Base-by-base conservation (phyloP, 1,139 yeast genomes). In the Scheffersomyces parashehatae region DNA sequence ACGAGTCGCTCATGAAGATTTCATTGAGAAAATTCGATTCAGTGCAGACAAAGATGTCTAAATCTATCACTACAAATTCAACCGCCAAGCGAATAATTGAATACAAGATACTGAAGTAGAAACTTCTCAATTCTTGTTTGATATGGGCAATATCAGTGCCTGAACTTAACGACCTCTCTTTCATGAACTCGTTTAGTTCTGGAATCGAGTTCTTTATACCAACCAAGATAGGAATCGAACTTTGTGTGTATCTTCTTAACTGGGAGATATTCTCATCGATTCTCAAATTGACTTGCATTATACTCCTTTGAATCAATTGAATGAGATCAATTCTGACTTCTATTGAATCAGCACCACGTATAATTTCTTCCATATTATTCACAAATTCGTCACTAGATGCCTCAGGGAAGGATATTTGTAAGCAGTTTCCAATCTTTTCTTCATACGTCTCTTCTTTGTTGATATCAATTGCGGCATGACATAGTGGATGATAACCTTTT, bases 301-400 rank as follows among this genome's bases (percentile, higher is more conserved):
- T 31, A 10, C 20, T 31, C 12, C 24, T 31, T 28, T 44, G 39
- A 7, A 52, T 46, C 11, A 53, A 36, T 9, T 37, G 38, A 4
- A 44, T 41, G n/a, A 52, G 38, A 39, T 50, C 48, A 10, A 53
- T 35, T 12, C 37, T 37, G 6, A 53, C 36, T 15, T 52, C 53
- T 6, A 53, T 40, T 12, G 50, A 42, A 35, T 53, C 56, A 20
- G 47, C 44, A 3, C 56, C 56, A 30, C 35, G 30, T 11, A 44
- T 33, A 8, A 41, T 12, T 14, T 45, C 42, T 11, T 36, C 29
- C 20, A 33, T 16, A 24, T 28, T 36, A 13, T 28, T 15, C 33
- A 37, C 13, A 14, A 31, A 29, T 13, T 29, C 12, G 4, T 28
- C 3, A 11, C 3, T 14, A 12, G 1, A 4, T 14, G 10, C 20